Evolutionary conservation across 2,329 filamentous ascomycete species (phyloP), one percentile per base, ranked within the genome.

Genomic region (Cadophora gregata): DNA sequence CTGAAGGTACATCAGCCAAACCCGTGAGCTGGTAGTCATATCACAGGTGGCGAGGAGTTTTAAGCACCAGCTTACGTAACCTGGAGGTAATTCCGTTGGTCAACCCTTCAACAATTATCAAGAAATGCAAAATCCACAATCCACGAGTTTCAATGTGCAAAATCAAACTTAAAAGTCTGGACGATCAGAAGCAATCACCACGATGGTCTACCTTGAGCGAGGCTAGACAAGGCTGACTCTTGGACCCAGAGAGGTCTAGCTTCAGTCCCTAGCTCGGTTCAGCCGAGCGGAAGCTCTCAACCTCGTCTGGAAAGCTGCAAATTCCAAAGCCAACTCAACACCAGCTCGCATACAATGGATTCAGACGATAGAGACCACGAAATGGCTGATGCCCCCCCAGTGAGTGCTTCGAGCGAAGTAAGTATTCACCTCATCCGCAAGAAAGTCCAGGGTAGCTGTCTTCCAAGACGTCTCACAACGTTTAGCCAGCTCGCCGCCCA

Each of bases 351-450:
- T 29, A 47, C 21, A 14, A 63, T 63, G 60, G 50, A 31, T 56
- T 45, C 36, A 55, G 60, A 56, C 12, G 60, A 55, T 27, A 21
- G 16, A 29, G 60, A 63, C 29, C 27, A 55, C 24, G 60, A 63
- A 27, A 63, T 63, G 60, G 14, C 48, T 24, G 60, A 63, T 24
- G 60, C 50, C 4, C 60, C 48, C 45, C 33, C 31, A 31, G 24
- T 25, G 36, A 47, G 8, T 33, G 12, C 48, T n/a, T 29, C 48
- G 19, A 45, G n/a, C 31, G 60, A 63, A 9, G 60, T 63, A 42
- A 55, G 48, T 42, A 29, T 56, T 31, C 31, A 9, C 7, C 51
- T 27, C 1, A 24, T 14, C n/a, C 53, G n/a, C 12, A 1, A 16
- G 25, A n/a, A 3, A 21, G 6, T 56, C 19, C n/a, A 24, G 7